Percentiles rank a stretch among this genome's conserved stretches.
Conservation (phyloP, 2,329 filamentous ascomycete genomes). For the Cladosporium sp. region DNA sequence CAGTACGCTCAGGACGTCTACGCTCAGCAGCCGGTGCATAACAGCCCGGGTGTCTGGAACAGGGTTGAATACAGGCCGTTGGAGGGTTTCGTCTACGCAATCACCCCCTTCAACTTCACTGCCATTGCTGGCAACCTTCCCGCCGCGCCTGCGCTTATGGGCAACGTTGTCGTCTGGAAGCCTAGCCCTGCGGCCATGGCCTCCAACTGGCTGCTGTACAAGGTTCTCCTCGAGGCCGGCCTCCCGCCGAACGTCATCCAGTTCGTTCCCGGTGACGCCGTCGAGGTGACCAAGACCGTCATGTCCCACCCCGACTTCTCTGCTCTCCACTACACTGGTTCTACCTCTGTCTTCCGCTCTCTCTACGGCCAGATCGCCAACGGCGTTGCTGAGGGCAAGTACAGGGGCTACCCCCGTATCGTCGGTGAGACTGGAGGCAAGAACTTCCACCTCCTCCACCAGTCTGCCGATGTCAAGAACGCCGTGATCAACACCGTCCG, state of each 20-base stretch:
- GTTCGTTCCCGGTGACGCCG: conserved; percentile 83
- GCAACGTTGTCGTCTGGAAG: conserved; percentile 95
- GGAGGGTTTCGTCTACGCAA: conserved; percentile 91
- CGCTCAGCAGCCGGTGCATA: conserved; percentile 76
- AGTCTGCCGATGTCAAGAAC: conserved; percentile 69
- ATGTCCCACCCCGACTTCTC: conserved; percentile 75
- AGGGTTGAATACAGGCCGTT: conserved; percentile 82
- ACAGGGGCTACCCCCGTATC: conserved; percentile 77
- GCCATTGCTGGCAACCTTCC: conserved; percentile 85
- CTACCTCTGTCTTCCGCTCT: conserved; percentile 81
- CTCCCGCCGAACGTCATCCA: conserved; percentile 85
- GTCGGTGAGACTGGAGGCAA: conserved; percentile 88
- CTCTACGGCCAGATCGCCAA: conserved; percentile 80
- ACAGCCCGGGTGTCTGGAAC: conserved; percentile 84
- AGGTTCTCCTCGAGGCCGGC: conserved; percentile 87
- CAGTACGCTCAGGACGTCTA: conserved; percentile 89
- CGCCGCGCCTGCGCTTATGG: conserved; percentile 76
- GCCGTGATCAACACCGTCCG: conserved; percentile 77
- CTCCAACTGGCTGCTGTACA: conserved; percentile 82
- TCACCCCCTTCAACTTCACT: conserved; percentile 95
- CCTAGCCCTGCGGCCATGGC: conserved; percentile 80
- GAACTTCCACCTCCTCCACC: conserved; percentile 84
- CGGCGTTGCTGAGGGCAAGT: conserved; percentile 74
- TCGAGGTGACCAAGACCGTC: conserved; percentile 71
- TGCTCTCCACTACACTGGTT: conserved; percentile 87